Conservation (phyloP, 75 land plant species). For the Larix kaempferi region DNA sequence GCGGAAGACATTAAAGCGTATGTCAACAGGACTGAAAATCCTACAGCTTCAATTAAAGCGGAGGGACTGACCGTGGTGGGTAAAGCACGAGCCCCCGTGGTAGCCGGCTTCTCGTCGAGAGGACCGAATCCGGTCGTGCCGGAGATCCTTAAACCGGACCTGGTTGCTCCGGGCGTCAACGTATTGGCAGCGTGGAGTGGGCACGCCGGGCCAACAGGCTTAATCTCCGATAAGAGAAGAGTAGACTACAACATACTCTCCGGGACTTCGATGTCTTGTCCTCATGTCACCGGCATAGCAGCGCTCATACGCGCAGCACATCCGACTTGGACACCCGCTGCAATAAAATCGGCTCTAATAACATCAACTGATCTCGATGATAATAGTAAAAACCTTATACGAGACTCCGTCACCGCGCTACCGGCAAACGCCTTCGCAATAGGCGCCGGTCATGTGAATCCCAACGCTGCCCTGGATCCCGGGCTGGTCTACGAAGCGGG, state of each 20-base stretch:
- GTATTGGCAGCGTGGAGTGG: constrained; percentile 42
- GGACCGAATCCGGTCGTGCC: constrained; percentile 22
- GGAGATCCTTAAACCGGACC: constrained; percentile 41
- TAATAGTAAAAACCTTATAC: constrained; percentile 31
- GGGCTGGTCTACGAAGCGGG: constrained; percentile 70
- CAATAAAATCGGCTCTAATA: constrained; percentile 51
- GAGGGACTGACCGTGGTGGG: constrained; percentile 56
- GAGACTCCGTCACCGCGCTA: constrained; percentile 45
- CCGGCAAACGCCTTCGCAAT: constrained; percentile 58
- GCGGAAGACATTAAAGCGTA: constrained; percentile 18
- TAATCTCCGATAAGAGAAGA: constrained; percentile 10
- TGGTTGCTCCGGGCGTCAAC: constrained; percentile 44
- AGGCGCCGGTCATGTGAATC: constrained; percentile 72
- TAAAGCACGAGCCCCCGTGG: constrained; percentile 24
- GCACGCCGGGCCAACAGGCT: constrained; percentile 11
- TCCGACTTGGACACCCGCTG: constrained; percentile 50
- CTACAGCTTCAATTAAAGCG: constrained; percentile 44
- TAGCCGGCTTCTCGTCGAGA: constrained; percentile 37
- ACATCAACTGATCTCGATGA: constrained; percentile 50
- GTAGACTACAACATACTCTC: constrained; percentile 42
- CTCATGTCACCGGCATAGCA: constrained; percentile 56
- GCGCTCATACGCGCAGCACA: constrained; percentile 38
- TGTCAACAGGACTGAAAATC: constrained; percentile 10
- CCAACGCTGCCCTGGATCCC: constrained; percentile 52
- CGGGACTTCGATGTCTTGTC: constrained; percentile 70